These are phyloP conservation scores for Elsinoe fawcettii DNA, from an alignment of 2,329 filamentous ascomycete genomes.

Conservation along the genomic window DNA sequence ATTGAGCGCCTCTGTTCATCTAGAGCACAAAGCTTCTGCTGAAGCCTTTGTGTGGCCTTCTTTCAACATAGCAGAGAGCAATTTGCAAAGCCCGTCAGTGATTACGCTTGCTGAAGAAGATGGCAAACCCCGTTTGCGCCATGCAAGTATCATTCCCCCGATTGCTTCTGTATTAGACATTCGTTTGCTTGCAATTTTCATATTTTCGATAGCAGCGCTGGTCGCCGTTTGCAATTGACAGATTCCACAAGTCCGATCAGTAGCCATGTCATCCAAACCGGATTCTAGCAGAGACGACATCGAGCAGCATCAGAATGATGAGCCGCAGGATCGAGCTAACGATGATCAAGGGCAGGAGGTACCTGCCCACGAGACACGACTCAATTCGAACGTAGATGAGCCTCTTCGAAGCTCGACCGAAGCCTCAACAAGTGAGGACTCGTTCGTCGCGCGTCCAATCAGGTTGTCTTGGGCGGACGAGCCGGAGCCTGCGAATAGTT, in stretches of 20 bases:
- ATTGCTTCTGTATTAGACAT: neutral
- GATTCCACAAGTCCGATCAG: neutral
- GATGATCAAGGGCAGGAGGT: too few species aligned
- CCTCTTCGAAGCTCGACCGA: neutral
- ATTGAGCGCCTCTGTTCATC: neutral
- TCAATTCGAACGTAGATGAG: neutral
- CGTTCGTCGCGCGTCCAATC: neutral
- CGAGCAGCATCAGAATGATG: neutral
- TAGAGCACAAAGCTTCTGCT: neutral
- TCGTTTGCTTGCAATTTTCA: neutral
- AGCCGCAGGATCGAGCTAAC: too few species aligned
- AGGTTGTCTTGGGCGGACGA: neutral
- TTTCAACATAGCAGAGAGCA: neutral
- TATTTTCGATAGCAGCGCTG: neutral
- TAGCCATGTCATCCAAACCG: neutral
- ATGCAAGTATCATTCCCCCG: neutral
- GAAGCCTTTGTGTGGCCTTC: neutral
- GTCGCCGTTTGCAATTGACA: neutral
- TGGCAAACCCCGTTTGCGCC: neutral
- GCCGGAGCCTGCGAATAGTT: neutral
- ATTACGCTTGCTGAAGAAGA: slow-evolving; percentile 1
- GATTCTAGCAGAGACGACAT: neutral
- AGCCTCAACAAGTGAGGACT: neutral
- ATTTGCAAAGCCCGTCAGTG: neutral
- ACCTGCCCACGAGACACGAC: neutral